Evolutionary conservation across 352 stramenopile genomes (phyloP).

Genomic region (Thalassiosira exigua): DNA sequence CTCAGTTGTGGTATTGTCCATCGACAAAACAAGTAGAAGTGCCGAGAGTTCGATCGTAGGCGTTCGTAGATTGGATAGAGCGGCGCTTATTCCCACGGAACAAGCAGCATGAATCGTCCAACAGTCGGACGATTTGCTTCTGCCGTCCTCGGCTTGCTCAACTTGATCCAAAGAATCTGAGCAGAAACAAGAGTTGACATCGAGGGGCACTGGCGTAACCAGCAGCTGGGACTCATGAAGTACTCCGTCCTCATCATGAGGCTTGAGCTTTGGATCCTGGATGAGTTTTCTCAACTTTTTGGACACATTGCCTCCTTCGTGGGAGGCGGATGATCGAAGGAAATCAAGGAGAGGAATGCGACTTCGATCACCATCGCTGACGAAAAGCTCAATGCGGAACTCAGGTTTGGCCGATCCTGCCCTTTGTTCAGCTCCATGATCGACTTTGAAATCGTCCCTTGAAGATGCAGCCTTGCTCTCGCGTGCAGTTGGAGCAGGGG

Average conservation of each 20-base stretch:
- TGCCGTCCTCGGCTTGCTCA: too few relatives aligned
- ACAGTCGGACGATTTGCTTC: too few relatives aligned
- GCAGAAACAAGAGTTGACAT: too few relatives aligned
- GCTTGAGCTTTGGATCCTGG: conserved; percentile 39
- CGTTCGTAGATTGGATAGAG: neutral
- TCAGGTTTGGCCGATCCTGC: neutral
- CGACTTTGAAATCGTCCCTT: too few relatives aligned
- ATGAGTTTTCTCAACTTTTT: conserved; percentile 23
- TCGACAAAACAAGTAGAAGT: conserved; percentile 32
- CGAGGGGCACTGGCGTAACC: conserved; percentile 26
- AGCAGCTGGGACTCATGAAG: conserved; percentile 45
- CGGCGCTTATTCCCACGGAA: neutral
- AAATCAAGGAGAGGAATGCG: conserved; percentile 40
- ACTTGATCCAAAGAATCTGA: too few relatives aligned
- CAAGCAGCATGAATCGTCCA: conserved; percentile 41
- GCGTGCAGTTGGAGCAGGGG: too few relatives aligned
- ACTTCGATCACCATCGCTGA: neutral
- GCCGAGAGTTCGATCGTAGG: conserved; percentile 39
- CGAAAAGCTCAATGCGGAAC: conserved; percentile 42
- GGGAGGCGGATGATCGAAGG: too few relatives aligned
- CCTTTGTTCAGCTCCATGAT: too few relatives aligned
- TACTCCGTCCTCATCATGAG: conserved; percentile 1
- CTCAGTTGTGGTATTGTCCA: conserved; percentile 33
- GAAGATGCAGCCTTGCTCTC: too few relatives aligned
- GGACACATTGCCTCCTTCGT: too few relatives aligned